These are phyloP conservation scores for Seminavis robusta DNA, from an alignment of 108 stramenopile species.

Conservation along the genomic window DNA sequence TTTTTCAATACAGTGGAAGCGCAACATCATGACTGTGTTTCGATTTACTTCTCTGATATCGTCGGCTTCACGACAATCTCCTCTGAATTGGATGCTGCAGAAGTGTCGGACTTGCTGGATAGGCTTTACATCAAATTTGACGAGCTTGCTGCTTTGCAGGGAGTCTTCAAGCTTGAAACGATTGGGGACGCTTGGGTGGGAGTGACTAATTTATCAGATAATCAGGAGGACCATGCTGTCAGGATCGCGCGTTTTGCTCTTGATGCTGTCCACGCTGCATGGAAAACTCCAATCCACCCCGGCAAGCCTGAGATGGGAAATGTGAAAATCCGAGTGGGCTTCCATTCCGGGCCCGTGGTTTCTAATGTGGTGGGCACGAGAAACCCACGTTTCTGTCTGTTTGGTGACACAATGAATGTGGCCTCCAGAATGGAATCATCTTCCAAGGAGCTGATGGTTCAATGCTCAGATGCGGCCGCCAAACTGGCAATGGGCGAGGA, in stretches of 20 bases:
- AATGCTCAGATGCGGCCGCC: conserved; percentile 41
- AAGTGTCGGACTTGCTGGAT: conserved; percentile 50
- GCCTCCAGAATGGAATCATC: conserved; percentile 51
- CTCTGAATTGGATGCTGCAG: conserved; percentile 16
- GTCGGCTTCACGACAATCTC: conserved; percentile 56
- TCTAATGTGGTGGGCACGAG: conserved; percentile 39
- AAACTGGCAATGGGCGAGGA: conserved; percentile 29
- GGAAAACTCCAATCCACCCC: conserved; percentile 19
- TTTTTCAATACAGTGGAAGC: too few species aligned
- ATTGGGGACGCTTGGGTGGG: conserved; percentile 61
- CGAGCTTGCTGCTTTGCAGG: conserved; percentile 31
- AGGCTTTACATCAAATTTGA: conserved; percentile 46
- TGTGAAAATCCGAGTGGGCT: conserved; percentile 49
- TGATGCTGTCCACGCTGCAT: conserved; percentile 39
- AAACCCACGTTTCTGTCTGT: conserved; percentile 29
- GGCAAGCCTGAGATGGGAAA: conserved; percentile 32
- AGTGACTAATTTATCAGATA: too few species aligned
- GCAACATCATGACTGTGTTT: conserved; percentile 12
- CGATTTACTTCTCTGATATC: conserved; percentile 53
- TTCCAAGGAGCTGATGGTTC: conserved; percentile 26
- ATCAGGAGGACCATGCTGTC: conserved; percentile 52
- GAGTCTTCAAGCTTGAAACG: conserved; percentile 58
- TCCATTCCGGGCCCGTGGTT: conserved; percentile 55
- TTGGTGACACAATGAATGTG: conserved; percentile 41
- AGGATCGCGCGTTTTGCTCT: conserved; percentile 45